Evolutionary conservation across 208 protist genomes (phyloP).

Genomic region (Spironucleus salmonicida): DNA sequence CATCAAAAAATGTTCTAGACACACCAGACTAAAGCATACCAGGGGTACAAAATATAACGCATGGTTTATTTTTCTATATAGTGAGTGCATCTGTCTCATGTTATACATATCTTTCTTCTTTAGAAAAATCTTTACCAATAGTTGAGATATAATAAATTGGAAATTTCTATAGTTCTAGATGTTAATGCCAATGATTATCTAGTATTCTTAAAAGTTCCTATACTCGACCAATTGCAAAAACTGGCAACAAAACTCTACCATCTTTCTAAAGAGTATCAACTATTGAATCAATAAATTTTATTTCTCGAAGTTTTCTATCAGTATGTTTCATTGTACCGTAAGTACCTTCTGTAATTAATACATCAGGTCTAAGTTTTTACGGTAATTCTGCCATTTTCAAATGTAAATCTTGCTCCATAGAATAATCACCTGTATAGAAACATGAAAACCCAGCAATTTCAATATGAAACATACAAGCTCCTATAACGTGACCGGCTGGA

Average conservation of each 20-base stretch:
- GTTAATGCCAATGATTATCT: conserved; percentile 37
- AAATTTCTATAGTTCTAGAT: conserved; percentile 26
- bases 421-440: conserved; percentile 26
- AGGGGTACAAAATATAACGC: conserved; percentile 23
- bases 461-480: conserved; percentile 8
- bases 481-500: conserved; percentile 21
- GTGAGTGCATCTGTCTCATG: neutral
- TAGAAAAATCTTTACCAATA: neutral
- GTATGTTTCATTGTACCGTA: conserved; percentile 14
- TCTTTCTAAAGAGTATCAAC: conserved; percentile 31
- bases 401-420: conserved; percentile 2
- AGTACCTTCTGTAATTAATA: conserved; percentile 12
- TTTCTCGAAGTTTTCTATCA: neutral
- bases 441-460: neutral
- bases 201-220: conserved; percentile 40
- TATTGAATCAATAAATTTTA: conserved; percentile 34
- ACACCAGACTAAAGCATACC: conserved; percentile 23
- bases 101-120: neutral
- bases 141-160: conserved; percentile 18
- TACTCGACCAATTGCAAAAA: conserved; percentile 44
- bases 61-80: neutral
- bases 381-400: neutral
- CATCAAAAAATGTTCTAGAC: neutral
- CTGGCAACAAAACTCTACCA: conserved; percentile 37
- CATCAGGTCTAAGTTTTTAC: neutral